These are phyloP conservation scores for Rhodotorula sp. DNA, from an alignment of 1,284 basidiomycete species.

Conservation along the genomic window DNA sequence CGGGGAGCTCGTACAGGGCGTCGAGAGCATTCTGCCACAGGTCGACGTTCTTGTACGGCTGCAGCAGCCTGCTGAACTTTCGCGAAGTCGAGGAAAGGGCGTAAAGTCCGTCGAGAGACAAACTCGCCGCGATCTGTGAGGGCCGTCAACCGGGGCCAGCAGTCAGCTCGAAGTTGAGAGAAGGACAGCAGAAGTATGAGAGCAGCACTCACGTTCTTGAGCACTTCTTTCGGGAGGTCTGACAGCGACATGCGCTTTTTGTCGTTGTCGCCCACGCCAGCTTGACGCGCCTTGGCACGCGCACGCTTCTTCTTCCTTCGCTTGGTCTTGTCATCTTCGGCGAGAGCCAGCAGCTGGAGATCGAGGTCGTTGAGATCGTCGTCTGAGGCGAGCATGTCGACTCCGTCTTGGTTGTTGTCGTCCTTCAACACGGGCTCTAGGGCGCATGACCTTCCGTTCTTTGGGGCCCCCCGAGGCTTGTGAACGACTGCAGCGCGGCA, in stretches of 20 bases:
- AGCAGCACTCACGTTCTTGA: constrained; percentile 1
- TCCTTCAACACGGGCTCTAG: neutral
- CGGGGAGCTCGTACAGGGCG: neutral
- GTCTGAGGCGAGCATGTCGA: constrained; percentile 12
- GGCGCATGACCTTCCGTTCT: no score
- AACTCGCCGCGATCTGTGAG: neutral
- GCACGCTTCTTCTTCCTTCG: neutral
- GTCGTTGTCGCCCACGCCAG: neutral
- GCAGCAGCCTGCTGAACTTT: neutral
- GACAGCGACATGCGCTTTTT: neutral
- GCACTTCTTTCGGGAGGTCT: constrained; percentile 1
- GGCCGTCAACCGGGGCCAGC: neutral
- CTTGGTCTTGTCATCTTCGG: neutral
- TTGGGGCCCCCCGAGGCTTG: no score
- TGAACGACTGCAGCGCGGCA: no score
- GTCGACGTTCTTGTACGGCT: neutral
- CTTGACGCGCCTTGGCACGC: neutral
- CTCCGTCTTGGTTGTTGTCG: neutral
- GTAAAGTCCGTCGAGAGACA: neutral
- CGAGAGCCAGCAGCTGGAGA: neutral
- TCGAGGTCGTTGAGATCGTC: neutral
- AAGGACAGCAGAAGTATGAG: neutral
- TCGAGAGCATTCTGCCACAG: constrained; percentile 1
- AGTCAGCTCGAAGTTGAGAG: neutral
- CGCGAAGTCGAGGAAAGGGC: neutral